phyloP scores from a whole-genome alignment of 495 filamentous ascomycete genomes.

The Xanthoparmelia taractica region DNA sequence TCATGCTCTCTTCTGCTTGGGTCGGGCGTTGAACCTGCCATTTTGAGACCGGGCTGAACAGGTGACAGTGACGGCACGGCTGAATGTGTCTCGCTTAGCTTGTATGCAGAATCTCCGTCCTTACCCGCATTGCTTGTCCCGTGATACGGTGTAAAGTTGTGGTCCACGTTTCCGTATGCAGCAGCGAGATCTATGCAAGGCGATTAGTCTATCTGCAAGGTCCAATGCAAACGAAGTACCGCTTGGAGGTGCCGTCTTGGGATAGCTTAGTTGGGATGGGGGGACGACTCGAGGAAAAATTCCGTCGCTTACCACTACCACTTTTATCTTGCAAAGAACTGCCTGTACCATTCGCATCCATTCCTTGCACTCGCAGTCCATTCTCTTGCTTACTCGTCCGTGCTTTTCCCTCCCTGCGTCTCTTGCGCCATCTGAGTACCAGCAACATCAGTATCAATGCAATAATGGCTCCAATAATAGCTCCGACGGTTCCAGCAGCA shows the following conservation, averaged over 20 bases:
- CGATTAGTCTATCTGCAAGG: not conserved
- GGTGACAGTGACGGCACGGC: not conserved
- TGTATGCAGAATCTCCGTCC: not conserved
- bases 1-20: not conserved
- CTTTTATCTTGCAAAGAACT: not conserved
- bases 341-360: conserved; percentile 2
- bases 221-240: not conserved
- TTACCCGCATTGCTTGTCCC: not conserved
- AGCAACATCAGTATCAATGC: conserved; percentile 4
- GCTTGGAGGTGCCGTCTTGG: not conserved
- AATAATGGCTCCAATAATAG: conserved; percentile 11
- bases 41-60: not conserved
- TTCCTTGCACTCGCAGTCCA: conserved; percentile 1
- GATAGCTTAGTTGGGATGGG: not conserved
- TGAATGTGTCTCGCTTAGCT: not conserved
- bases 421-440: conserved; percentile 9
- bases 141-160: not conserved
- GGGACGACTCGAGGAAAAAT: not conserved
- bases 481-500: conserved; percentile 18
- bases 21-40: not conserved
- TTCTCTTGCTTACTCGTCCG: not conserved
- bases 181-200: not conserved
- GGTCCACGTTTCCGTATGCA: not conserved
- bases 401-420: not conserved
- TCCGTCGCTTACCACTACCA: conserved; percentile 1